Evolutionary conservation across 2,329 filamentous ascomycete species (phyloP).

Genomic region (Botrytis aclada): DNA sequence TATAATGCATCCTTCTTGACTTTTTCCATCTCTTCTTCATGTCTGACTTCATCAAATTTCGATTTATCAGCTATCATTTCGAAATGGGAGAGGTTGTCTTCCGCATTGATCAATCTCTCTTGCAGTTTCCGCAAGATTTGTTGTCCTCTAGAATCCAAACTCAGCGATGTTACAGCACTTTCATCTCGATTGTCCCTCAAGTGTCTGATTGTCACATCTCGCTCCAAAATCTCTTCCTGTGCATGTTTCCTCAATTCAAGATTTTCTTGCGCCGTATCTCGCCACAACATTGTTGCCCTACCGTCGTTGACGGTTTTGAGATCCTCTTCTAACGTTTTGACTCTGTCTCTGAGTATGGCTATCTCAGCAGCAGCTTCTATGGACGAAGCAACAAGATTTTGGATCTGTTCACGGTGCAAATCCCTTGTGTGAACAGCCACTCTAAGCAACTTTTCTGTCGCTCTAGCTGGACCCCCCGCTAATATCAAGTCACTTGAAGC

Average conservation of each 20-base stretch:
- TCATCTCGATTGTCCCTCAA: not conserved
- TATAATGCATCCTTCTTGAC: slow-evolving; percentile 1
- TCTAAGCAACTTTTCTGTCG: not conserved
- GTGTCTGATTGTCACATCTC: not conserved
- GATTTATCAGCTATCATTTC: not conserved
- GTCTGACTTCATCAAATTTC: not conserved
- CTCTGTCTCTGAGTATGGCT: not conserved
- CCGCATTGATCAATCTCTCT: not conserved
- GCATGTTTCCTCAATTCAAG: not conserved
- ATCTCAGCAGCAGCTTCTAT: not conserved
- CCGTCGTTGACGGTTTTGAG: not conserved
- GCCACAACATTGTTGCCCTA: not conserved
- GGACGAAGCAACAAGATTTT: not conserved
- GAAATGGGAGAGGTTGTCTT: not conserved
- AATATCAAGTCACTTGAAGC: not conserved
- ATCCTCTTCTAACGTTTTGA: not conserved
- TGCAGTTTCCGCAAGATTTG: slow-evolving; percentile 3
- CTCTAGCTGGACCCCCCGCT: not conserved
- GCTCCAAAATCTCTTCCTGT: not conserved
- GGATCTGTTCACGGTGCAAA: not conserved
- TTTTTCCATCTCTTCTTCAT: not conserved
- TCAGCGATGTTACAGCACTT: not conserved
- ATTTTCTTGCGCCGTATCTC: not conserved
- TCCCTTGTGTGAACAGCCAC: not conserved
- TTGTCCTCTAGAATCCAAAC: slow-evolving; percentile 5